Conservation (phyloP, 805 yeast genomes). For the Starmerella tilneyi region DNA sequence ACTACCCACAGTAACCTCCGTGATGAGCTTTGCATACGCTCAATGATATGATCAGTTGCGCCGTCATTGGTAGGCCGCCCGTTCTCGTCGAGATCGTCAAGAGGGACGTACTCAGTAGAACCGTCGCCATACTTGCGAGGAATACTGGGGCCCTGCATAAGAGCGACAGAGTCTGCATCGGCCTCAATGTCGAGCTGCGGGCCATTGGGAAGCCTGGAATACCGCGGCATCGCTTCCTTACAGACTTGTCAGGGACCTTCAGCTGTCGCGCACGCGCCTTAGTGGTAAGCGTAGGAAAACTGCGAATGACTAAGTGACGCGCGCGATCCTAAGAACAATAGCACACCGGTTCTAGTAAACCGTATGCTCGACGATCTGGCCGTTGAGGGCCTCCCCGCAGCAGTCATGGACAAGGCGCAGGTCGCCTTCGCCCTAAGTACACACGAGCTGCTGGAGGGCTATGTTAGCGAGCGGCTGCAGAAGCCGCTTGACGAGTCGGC, state of each 20-base stretch:
- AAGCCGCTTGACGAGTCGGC: conserved; percentile 14
- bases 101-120: conserved; percentile 19
- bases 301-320: background rate
- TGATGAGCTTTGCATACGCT: background rate
- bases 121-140: conserved; percentile 18
- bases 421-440: conserved; percentile 10
- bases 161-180: conserved; percentile 24
- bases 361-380: background rate
- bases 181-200: conserved; percentile 10
- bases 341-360: too few species aligned
- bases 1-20: conserved; percentile 9
- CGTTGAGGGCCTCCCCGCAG: conserved; percentile 1
- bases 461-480: conserved; percentile 13
- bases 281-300: too few species aligned
- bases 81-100: conserved; percentile 23
- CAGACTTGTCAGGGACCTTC: background rate
- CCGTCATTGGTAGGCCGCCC: conserved; percentile 13
- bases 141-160: conserved; percentile 18
- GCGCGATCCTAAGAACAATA: too few species aligned
- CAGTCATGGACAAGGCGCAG: conserved; percentile 10
- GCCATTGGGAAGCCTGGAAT: conserved; percentile 8
- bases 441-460: conserved; percentile 18
- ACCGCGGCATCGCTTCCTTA: conserved; percentile 8
- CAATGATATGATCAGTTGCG: conserved; percentile 1
- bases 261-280: background rate